Evolutionary conservation across 208 protist genomes (phyloP).

Genomic region (Trypanosoma theileri): DNA sequence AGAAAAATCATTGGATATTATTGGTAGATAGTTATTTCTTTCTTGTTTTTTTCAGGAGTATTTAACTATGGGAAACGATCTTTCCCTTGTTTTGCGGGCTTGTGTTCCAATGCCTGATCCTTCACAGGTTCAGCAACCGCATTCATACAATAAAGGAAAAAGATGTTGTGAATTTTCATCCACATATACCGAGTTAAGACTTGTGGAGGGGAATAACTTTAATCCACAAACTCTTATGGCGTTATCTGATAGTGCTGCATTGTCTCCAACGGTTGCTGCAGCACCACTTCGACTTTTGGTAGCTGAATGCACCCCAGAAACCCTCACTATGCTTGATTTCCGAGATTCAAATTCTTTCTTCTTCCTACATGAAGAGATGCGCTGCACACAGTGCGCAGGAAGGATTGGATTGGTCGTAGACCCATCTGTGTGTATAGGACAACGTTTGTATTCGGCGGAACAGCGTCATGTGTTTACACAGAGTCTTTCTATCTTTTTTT

Average conservation of each 20-base stretch:
- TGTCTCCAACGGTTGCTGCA: too few species aligned
- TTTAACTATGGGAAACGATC: slow-evolving; percentile 41
- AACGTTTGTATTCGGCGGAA: slow-evolving; percentile 30
- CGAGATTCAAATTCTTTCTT: not conserved
- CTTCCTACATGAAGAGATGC: slow-evolving; percentile 11
- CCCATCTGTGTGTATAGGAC: slow-evolving; percentile 37
- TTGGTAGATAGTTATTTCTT: not conserved
- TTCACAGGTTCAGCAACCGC: not conserved
- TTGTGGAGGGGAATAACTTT: slow-evolving; percentile 27
- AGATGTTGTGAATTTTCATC: not conserved
- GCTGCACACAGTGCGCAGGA: slow-evolving; percentile 15
- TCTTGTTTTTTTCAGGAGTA: slow-evolving; percentile 2
- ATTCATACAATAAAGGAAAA: not conserved
- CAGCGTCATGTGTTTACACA: slow-evolving; percentile 34
- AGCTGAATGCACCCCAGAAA: slow-evolving; percentile 11
- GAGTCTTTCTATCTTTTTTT: slow-evolving; percentile 33
- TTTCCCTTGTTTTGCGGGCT: slow-evolving; percentile 44
- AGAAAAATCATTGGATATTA: not conserved
- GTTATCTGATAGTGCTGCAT: not conserved
- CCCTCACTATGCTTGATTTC: slow-evolving; percentile 7
- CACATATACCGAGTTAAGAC: slow-evolving; percentile 35
- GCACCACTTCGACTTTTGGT: slow-evolving; percentile 6
- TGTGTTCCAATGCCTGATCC: slow-evolving; percentile 33
- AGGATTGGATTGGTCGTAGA: slow-evolving; percentile 39
- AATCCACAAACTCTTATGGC: slow-evolving; percentile 6